phyloP scores from a whole-genome alignment of 805 yeast genomes.

The Wickerhamomyces bovis region DNA sequence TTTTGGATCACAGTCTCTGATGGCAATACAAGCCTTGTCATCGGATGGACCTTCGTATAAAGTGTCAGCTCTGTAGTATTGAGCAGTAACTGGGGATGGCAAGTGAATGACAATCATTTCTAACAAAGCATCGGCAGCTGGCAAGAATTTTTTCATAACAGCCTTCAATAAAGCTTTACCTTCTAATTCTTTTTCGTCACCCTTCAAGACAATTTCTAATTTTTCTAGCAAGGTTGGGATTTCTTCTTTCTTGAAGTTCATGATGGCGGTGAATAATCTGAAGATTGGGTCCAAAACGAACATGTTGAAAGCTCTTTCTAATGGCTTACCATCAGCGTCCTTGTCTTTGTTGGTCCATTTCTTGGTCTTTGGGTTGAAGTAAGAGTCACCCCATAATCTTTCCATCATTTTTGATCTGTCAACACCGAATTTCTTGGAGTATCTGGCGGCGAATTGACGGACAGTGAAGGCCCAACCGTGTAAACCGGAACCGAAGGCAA shows the following conservation, averaged over 20 bases:
- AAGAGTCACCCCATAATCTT: slow-evolving; percentile 99
- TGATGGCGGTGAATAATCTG: slow-evolving; percentile 93
- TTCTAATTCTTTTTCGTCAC: slow-evolving; percentile 96
- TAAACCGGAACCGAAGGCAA: slow-evolving; percentile 99
- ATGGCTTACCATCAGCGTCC: slow-evolving; percentile 90
- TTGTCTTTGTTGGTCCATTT: slow-evolving; percentile 96
- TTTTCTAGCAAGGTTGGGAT: slow-evolving; percentile 86
- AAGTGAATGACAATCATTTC: slow-evolving; percentile 98
- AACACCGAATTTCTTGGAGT: slow-evolving; percentile 99
- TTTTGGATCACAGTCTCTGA: slow-evolving; percentile 96
- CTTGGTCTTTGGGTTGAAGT: slow-evolving; percentile 99
- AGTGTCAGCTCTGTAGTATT: slow-evolving; percentile 97
- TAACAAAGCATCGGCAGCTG: slow-evolving; percentile 99
- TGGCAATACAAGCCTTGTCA: slow-evolving; percentile 85
- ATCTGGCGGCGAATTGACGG: slow-evolving; percentile 96
- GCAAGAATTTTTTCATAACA: slow-evolving; percentile 99
- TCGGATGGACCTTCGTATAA: slow-evolving; percentile 98
- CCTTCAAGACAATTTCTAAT: slow-evolving; percentile 89
- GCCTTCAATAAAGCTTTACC: slow-evolving; percentile 98
- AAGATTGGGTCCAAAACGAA: slow-evolving; percentile 98
- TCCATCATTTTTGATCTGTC: slow-evolving; percentile 97
- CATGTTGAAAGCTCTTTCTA: slow-evolving; percentile 99
- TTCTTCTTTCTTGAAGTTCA: slow-evolving; percentile 99
- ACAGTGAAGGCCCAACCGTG: slow-evolving; percentile 99
- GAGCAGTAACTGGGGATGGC: slow-evolving; percentile 99